These are phyloP conservation scores for Tilletia caries DNA, from an alignment of 1,284 basidiomycete species.

Conservation along the genomic window DNA sequence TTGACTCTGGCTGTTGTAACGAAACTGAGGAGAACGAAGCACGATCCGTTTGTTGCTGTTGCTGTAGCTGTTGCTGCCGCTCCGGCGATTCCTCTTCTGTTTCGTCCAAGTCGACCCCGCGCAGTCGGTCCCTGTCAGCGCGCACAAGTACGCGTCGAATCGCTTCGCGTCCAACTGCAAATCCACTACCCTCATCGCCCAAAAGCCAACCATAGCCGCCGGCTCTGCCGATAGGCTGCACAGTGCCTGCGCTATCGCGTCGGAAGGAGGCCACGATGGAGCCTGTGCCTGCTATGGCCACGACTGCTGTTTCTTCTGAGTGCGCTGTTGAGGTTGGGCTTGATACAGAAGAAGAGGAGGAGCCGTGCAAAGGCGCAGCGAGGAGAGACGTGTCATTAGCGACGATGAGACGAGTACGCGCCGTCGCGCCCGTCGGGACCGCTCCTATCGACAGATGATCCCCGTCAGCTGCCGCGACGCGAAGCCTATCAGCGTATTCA, in stretches of 20 bases:
- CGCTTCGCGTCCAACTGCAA: constrained; percentile 28
- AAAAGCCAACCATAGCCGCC: constrained; percentile 41
- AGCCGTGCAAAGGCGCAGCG: constrained; percentile 24
- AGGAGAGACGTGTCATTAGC: constrained; percentile 38
- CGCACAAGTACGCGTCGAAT: constrained; percentile 25
- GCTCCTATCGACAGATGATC: no score
- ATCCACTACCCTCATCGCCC: constrained; percentile 41
- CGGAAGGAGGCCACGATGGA: constrained; percentile 34
- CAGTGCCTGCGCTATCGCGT: constrained; percentile 11
- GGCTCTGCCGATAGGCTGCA: constrained; percentile 19
- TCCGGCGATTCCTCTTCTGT: no score
- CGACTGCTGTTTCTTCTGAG: constrained; percentile 23
- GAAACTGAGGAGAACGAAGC: no score
- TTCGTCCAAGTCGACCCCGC: no score
- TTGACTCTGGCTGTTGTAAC: no score
- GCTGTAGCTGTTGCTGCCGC: no score
- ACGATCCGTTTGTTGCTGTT: no score
- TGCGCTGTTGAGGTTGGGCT: background rate
- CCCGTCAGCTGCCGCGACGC: no score
- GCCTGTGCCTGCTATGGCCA: constrained; percentile 39
- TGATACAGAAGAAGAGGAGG: background rate
- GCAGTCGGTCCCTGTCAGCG: constrained; percentile 25
- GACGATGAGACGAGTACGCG: constrained; percentile 22
- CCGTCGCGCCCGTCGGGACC: background rate
- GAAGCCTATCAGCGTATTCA: background rate